Base-by-base conservation (phyloP, 148 eudicot genomes). In the Spergularia marina region DNA sequence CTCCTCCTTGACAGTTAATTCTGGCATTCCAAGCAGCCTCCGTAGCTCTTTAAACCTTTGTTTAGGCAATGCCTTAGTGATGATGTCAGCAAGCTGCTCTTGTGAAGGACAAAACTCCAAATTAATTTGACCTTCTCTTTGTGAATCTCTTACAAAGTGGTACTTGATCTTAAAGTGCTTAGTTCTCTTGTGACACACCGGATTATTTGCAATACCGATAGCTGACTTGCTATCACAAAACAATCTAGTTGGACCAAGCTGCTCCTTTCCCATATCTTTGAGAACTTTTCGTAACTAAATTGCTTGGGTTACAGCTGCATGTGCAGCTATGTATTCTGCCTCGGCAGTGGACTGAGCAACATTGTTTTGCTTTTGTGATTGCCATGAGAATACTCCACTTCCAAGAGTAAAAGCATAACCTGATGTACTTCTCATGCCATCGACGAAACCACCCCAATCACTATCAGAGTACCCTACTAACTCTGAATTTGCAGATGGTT, bases 91-190 rank as follows among this genome's bases (percentile, higher is more conserved):
- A 18, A 57, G 61, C 10, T 57, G 23, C 23, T n/a, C 61, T 57
- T 57, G 23, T 57, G 23, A 17, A 57, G 61, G 61, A 11, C 61
- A 57, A 57, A 17, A n/a, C 61, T 57, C 23, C 0, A 57, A 23
- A 18, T 57, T 57, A 23, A 57, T 57, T 57, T 57, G 23, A n/a
- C 61, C 61, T 57, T 57, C 61, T 57, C 61, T 57, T 57, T 57
- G 25, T n/a, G 61, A 4, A 10, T n/a, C 61, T 57, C 61, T n/a
- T 5, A 57, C 61, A 57, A 57, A 57, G 20, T 57, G 61, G 25
- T 57, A 57, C 61, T 57, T 57, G 6, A 57, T 57, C 61, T 57
- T 57, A 7, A 57, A 57, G 61, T 57, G 61, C 7, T 57, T 57
- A 2, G 61, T 57, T n/a, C 23, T 57, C 61, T 57, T 57, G 3